Evolutionary conservation across 495 filamentous ascomycete species (phyloP), one percentile per base, ranked within the genome.

Genomic region (Neurospora terricola): DNA sequence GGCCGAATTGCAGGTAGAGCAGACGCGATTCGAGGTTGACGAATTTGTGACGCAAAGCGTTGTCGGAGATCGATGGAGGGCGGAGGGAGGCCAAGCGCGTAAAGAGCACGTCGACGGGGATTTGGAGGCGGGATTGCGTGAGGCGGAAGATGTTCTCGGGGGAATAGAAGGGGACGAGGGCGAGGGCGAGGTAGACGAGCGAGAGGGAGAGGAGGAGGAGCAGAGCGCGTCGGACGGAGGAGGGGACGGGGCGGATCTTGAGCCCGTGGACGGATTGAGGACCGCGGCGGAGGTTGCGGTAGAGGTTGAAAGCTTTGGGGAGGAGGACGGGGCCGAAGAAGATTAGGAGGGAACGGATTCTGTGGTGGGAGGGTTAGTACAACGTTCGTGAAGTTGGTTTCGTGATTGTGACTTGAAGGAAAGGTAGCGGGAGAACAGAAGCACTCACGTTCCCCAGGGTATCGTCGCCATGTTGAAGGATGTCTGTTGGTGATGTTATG

Each of bases 291-390:
- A 88, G 72, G 45, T 84, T 83, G 75, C 91, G 90, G 82, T 95
- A 94, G 83, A 89, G 90, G 72, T 81, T 82, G 74, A 97, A 84
- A 69, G 88, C 81, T 70, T 91, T 91, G 39, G 92, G 92, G 69
- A 98, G 82, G 73, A 97, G 80, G 71, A 96, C 82, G n/a, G 95
- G 94, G 0, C 88, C 95, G 81, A 98, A 91, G 84, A 96, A 90
- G 80, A 97, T 85, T 77, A 93, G 83, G 79, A 97, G 86, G 74
- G 91, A 92, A 78, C 93, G 91, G 82, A 93, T 84, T 71, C 91
- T 94, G 76, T 94, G 76, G 10, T 5, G 21, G 12, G 37, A 23
- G 6, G 23, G 70, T 78, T 75, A 73, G 74, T 43, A 36, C 0
- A 1, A 1, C 0, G 69, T 74, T 54, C 37, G 73, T 38, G 38